Evolutionary conservation across 106 monocot genomes (phyloP).

Genomic region (Acorus calamus): DNA sequence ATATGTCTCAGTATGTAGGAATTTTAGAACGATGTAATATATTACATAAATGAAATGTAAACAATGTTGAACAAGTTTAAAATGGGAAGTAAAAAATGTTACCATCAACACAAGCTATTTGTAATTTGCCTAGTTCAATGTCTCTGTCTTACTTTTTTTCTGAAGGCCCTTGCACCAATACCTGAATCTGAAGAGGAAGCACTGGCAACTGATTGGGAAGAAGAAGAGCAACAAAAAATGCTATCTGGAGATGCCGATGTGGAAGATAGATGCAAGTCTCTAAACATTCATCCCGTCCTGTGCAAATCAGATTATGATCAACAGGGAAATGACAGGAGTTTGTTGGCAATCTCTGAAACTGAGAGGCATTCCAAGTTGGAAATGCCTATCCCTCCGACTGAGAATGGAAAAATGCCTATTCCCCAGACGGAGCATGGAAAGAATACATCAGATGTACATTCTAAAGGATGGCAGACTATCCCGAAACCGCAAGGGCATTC

Average conservation of each 20-base stretch:
- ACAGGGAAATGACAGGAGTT: no score
- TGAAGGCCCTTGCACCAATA: slow-evolving; percentile 79
- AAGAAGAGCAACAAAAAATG: slow-evolving; percentile 20
- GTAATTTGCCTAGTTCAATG: not conserved
- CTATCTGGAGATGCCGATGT: slow-evolving; percentile 2
- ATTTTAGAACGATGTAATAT: no score
- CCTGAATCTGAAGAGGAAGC: slow-evolving; percentile 81
- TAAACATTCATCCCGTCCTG: not conserved
- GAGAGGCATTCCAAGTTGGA: no score
- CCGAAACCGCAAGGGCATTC: slow-evolving; percentile 90
- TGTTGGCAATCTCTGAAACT: no score
- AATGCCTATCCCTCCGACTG: not conserved
- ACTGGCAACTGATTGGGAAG: slow-evolving; percentile 25
- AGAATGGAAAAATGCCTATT: slow-evolving; percentile 1
- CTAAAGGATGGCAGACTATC: slow-evolving; percentile 59
- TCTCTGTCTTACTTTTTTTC: not conserved
- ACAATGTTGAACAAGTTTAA: no score
- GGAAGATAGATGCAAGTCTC: not conserved
- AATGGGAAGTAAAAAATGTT: no score
- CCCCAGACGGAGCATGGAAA: slow-evolving; percentile 8
- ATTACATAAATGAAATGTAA: no score
- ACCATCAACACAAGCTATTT: no score
- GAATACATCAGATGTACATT: slow-evolving; percentile 3
- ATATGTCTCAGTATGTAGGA: no score
- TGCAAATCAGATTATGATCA: no score